Evolutionary conservation across 2,329 filamentous ascomycete genomes (phyloP).

Genomic region (Neonectria punicea): DNA sequence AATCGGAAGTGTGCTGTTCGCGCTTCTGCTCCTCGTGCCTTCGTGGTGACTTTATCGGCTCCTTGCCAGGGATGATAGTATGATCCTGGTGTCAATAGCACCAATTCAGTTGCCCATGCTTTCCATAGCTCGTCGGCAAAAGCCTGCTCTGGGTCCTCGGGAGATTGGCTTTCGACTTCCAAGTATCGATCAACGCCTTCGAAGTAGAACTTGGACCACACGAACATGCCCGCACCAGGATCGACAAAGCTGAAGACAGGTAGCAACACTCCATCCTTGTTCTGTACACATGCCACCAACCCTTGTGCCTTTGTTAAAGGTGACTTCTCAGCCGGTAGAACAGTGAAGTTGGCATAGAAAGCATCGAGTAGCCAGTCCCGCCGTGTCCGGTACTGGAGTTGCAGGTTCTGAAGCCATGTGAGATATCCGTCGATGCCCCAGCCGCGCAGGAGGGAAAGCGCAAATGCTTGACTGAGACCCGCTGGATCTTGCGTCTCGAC

Average conservation of each 20-base stretch:
- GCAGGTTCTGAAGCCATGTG: conserved; percentile 77
- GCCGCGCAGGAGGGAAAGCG: conserved; percentile 56
- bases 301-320: conserved; percentile 29
- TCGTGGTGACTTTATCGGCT: conserved; percentile 37
- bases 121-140: conserved; percentile 40
- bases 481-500: conserved; percentile 75
- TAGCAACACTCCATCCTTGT: neutral
- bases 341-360: conserved; percentile 46
- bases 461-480: conserved; percentile 68
- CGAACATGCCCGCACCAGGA: conserved; percentile 47
- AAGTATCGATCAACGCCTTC: conserved; percentile 24
- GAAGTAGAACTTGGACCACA: conserved; percentile 47
- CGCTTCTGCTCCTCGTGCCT: conserved; percentile 37
- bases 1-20: conserved; percentile 41
- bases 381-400: conserved; percentile 73
- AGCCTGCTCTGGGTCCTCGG: conserved; percentile 37
- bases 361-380: conserved; percentile 72
- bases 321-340: conserved; percentile 32
- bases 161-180: conserved; percentile 32
- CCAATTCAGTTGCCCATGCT: conserved; percentile 30
- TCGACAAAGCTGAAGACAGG: conserved; percentile 45
- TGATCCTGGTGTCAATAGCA: conserved; percentile 45
- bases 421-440: conserved; percentile 82
- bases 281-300: conserved; percentile 34
- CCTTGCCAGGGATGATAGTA: conserved; percentile 49